Conservation (phyloP, 2,329 filamentous ascomycete genomes). For the Fusarium sp. region DNA sequence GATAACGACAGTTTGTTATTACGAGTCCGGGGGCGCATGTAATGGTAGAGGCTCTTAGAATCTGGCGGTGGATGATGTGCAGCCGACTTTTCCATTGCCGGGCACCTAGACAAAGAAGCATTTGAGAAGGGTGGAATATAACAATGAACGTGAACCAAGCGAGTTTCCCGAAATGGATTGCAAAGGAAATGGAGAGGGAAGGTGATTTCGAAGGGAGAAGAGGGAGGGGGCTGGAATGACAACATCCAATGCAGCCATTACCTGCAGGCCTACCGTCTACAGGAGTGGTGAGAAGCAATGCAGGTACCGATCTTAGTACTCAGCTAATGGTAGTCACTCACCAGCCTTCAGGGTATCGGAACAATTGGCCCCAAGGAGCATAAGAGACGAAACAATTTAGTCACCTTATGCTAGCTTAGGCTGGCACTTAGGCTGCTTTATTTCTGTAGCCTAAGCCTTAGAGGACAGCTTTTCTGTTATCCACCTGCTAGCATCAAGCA, state of each 20-base stretch:
- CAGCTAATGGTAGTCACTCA: too few relatives aligned
- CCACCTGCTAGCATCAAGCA: background rate
- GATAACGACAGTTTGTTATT: background rate
- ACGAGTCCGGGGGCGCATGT: background rate
- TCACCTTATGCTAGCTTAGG: background rate
- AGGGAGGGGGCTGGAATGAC: background rate
- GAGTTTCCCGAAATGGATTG: background rate
- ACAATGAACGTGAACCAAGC: background rate
- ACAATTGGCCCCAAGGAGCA: background rate
- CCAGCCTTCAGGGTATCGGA: background rate
- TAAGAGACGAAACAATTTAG: background rate
- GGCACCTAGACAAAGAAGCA: constrained; percentile 17
- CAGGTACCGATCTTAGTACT: too few relatives aligned
- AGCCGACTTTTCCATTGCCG: constrained; percentile 12
- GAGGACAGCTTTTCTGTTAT: background rate
- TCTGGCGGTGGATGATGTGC: background rate
- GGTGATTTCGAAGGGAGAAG: background rate
- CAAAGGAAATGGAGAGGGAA: background rate
- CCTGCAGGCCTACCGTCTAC: too few relatives aligned
- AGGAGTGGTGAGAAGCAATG: too few relatives aligned
- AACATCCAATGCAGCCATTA: too few relatives aligned
- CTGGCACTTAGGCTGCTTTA: background rate
- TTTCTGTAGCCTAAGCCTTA: background rate
- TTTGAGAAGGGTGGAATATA: constrained; percentile 11
- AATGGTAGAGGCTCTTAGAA: background rate